A percentile compares a stretch with the other conserved stretches of the same genome.
phyloP scores from a whole-genome alignment of 1,284 basidiomycete genomes.

The Somion occarium region DNA sequence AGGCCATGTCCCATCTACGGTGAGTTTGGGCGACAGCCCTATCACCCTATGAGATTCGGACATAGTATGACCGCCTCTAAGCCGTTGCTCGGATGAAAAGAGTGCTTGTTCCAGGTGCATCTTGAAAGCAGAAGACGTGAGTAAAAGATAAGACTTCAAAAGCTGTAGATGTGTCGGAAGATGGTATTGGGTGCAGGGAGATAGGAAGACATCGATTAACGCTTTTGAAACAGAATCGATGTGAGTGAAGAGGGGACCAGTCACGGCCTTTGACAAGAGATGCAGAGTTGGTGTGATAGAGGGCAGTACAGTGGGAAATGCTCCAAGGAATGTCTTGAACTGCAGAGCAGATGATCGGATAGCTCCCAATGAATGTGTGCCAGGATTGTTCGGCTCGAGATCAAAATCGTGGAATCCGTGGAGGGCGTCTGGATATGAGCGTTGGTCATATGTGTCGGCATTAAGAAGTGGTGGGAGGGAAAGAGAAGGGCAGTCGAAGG shows the following conservation, averaged over 20 bases:
- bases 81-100: constrained; percentile 53
- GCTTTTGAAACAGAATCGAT: constrained; percentile 54
- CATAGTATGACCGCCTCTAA: neutral
- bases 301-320: constrained; percentile 57
- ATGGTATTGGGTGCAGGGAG: constrained; percentile 47
- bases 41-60: constrained; percentile 51
- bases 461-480: no score
- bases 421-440: no score
- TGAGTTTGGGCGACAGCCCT: constrained; percentile 67
- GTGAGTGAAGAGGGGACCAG: constrained; percentile 53
- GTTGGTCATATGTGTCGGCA: no score
- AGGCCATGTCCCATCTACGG: constrained; percentile 74
- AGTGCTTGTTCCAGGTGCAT: constrained; percentile 57
- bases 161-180: constrained; percentile 60
- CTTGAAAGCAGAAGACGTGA: constrained; percentile 64
- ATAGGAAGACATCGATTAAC: constrained; percentile 56
- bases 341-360: no score
- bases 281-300: constrained; percentile 57
- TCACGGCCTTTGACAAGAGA: constrained; percentile 53
- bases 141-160: constrained; percentile 64
- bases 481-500: no score
- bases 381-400: no score
- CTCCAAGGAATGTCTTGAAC: constrained; percentile 43
- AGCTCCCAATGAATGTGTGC: no score
- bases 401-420: no score